Evolutionary conservation across 148 eudicot genomes (phyloP).

Genomic region (Limonium bicolor): DNA sequence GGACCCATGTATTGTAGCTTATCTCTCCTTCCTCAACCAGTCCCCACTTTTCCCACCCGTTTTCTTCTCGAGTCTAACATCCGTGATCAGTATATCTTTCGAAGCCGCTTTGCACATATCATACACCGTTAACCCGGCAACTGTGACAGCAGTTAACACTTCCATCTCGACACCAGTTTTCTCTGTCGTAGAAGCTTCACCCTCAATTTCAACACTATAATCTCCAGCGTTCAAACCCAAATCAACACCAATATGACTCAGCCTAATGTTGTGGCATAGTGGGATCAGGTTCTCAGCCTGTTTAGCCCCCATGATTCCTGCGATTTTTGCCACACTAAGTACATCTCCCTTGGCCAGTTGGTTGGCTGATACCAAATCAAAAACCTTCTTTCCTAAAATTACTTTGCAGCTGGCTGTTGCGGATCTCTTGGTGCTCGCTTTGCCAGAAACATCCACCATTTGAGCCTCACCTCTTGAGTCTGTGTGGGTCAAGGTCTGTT

Average conservation of each 20-base stretch:
- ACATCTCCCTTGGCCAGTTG: slow-evolving; percentile 81
- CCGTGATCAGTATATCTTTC: slow-evolving; percentile 55
- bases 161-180: slow-evolving; percentile 99
- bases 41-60: slow-evolving; percentile 75
- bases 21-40: slow-evolving; percentile 72
- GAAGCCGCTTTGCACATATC: slow-evolving; percentile 99
- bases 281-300: slow-evolving; percentile 85
- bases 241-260: slow-evolving; percentile 60
- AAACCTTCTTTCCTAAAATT: slow-evolving; percentile 52
- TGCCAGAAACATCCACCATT: slow-evolving; percentile 88
- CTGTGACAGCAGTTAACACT: slow-evolving; percentile 73
- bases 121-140: slow-evolving; percentile 83
- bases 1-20: too few relatives aligned
- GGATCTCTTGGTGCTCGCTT: slow-evolving; percentile 53
- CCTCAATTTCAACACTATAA: slow-evolving; percentile 49
- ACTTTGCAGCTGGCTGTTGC: slow-evolving; percentile 89
- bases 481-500: slow-evolving; percentile 37
- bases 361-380: slow-evolving; percentile 71
- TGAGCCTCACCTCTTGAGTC: slow-evolving; percentile 66
- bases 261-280: slow-evolving; percentile 67
- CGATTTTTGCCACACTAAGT: slow-evolving; percentile 75
- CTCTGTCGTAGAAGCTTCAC: slow-evolving; percentile 70
- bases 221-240: slow-evolving; percentile 38
- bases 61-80: slow-evolving; percentile 52
- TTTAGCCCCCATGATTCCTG: slow-evolving; percentile 78